Evolutionary conservation across 495 filamentous ascomycete species (phyloP), one percentile per base, ranked within the genome.

Genomic region (Oleoguttula mirabilis): DNA sequence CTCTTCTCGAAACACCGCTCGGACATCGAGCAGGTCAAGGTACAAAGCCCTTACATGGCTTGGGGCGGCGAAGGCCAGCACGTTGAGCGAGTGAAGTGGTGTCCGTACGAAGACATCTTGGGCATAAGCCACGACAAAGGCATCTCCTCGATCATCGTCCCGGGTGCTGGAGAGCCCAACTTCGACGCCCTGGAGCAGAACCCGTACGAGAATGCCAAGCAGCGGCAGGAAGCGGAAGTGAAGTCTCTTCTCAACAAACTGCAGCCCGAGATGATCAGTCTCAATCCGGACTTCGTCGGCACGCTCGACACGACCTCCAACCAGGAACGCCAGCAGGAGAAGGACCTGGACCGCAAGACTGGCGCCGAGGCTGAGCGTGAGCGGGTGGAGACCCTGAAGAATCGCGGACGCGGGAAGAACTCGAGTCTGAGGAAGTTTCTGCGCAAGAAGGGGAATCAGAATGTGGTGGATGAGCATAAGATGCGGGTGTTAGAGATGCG

Each of bases 141-240:
- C 2, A 95, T 95, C 64, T 80, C 79, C 32, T 88, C 80, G 39
- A 70, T 96, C 37, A 72, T 96, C 55, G 75, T 95, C 16, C 90
- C 90, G 21, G 90, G 90, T 20, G 84, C 90, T 14, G 90, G 90
- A 42, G 90, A 98, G 63, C 80, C 90, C 36, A 96, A 96, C 70
- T 95, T 84, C 61, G 90, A 98, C 62, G 80, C 86, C 2, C 68
- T 93, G 10, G 92, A 96, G 60, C 67, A 77, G 41, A 98, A 98
- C 64, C 90, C 92, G n/a, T 95, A 90, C 71, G 92, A 96, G 62
- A 94, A 80, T 45, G 75, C 72, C 43, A 88, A 92, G 59, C 84
- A 95, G 65, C 73, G 88, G 54, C 87, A 88, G 60, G 90, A 98
- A 60, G 73, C 69, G n/a, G 90, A 98, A 57, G 86, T 98, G 48